phyloP scores from a whole-genome alignment of 768 basidiomycete genomes.

The Lactifluus piperatus region DNA sequence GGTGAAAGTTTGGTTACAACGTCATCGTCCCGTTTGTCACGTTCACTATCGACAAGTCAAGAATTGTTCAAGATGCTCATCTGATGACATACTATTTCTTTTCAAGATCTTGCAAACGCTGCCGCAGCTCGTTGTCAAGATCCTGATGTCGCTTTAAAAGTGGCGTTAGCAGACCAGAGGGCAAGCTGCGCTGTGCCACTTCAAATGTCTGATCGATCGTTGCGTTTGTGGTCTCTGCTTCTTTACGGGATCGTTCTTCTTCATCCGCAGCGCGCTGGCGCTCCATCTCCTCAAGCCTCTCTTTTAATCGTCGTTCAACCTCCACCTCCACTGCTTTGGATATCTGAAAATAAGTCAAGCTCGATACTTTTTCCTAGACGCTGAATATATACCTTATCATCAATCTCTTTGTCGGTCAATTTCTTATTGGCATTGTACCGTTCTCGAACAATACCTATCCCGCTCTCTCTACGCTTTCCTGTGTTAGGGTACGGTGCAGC shows the following conservation, averaged over 20 bases:
- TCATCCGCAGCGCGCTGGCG: conserved; percentile 22
- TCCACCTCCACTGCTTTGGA: conserved; percentile 67
- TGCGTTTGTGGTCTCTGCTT: conserved; percentile 29
- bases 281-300: conserved; percentile 49
- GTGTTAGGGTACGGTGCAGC: conserved; percentile 12
- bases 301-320: conserved; percentile 56
- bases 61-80: neutral
- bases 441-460: conserved; percentile 10
- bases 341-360: conserved; percentile 37
- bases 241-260: conserved; percentile 18
- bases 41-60: conserved; percentile 38
- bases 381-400: conserved; percentile 47
- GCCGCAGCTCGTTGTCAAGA: conserved; percentile 57
- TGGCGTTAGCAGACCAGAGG: conserved; percentile 49
- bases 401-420: conserved; percentile 63
- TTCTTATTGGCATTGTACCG: conserved; percentile 19
- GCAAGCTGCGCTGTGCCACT: conserved; percentile 19
- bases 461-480: conserved; percentile 17
- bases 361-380: neutral
- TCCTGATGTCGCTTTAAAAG: conserved; percentile 57
- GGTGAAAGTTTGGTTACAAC: conserved; percentile 60
- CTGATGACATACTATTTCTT: conserved; percentile 52
- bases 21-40: conserved; percentile 49
- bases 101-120: conserved; percentile 60
- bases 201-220: conserved; percentile 28